Conservation (phyloP, 1,284 basidiomycete genomes). For the Baeospora myosura region DNA sequence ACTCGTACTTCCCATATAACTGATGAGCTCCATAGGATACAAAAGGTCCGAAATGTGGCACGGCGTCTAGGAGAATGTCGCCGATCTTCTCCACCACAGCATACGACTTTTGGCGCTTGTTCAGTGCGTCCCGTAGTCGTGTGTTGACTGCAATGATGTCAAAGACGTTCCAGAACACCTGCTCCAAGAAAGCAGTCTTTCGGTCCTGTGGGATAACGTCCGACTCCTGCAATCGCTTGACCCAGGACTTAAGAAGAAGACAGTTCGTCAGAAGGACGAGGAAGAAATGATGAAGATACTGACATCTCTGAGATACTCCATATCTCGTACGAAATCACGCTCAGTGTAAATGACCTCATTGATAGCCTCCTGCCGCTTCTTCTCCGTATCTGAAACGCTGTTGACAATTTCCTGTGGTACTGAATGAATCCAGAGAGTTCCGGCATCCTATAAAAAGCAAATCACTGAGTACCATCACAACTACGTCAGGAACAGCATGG, state of each 20-base stretch:
- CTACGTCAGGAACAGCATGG: constrained; percentile 11
- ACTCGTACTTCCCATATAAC: constrained; percentile 96
- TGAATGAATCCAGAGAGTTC: constrained; percentile 94
- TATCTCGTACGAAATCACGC: constrained; percentile 93
- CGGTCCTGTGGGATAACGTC: constrained; percentile 76
- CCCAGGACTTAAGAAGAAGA: constrained; percentile 65
- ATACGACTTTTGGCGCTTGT: constrained; percentile 90
- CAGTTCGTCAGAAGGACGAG: constrained; percentile 6
- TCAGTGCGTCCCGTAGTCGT: constrained; percentile 86
- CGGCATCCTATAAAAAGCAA: constrained; percentile 67
- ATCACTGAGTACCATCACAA: constrained; percentile 8
- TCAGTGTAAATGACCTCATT: constrained; percentile 99
- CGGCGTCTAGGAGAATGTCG: constrained; percentile 85
- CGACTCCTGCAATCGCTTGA: constrained; percentile 73
- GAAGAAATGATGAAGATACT: constrained; percentile 22
- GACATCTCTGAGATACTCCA: constrained; percentile 97
- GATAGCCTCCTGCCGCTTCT: constrained; percentile 96
- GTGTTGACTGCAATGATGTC: constrained; percentile 92
- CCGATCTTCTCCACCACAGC: constrained; percentile 90
- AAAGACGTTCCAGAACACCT: constrained; percentile 97
- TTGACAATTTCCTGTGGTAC: constrained; percentile 93
- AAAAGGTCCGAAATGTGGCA: constrained; percentile 88
- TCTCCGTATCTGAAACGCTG: constrained; percentile 87
- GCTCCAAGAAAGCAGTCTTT: constrained; percentile 82
- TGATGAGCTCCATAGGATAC: constrained; percentile 96